A percentile compares a stretch with the other conserved stretches of the same genome.
Evolutionary conservation across 2,329 filamentous ascomycete genomes (phyloP).

Genomic region (Exophiala sideris): DNA sequence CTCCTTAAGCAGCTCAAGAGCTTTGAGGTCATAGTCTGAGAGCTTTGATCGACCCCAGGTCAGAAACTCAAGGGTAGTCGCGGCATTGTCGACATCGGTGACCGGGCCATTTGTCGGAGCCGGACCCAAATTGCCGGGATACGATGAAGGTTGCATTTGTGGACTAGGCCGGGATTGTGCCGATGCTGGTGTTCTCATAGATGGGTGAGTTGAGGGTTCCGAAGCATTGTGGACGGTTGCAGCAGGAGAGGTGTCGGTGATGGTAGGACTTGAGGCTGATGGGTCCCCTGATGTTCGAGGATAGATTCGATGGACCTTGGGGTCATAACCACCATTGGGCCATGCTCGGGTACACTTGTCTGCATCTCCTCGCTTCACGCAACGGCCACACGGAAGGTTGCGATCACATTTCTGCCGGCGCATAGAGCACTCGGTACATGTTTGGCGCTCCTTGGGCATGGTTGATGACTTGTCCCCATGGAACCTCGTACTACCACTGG

Average conservation of each 20-base stretch:
- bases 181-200: conserved; percentile 14
- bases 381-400: conserved; percentile 40
- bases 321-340: conserved; percentile 27
- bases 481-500: conserved; percentile 9
- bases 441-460: conserved; percentile 28
- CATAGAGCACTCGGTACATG: conserved; percentile 30
- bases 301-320: conserved; percentile 27
- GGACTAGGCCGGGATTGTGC: conserved; percentile 12
- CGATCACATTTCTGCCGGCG: conserved; percentile 37
- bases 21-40: conserved; percentile 26
- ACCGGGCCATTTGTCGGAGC: conserved; percentile 2
- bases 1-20: conserved; percentile 37
- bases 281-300: conserved; percentile 17
- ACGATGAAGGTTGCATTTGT: background rate
- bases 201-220: conserved; percentile 12
- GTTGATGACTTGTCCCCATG: background rate
- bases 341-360: conserved; percentile 35
- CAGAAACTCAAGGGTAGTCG: conserved; percentile 44
- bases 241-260: conserved; percentile 8
- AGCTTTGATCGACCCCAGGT: conserved; percentile 44
- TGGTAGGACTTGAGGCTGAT: conserved; percentile 2
- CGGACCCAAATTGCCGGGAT: conserved; percentile 3
- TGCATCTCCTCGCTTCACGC: conserved; percentile 37
- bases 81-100: conserved; percentile 14
- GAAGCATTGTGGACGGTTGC: background rate